A percentile compares a stretch with the other conserved stretches of the same genome.
Conservation (phyloP, 371 early-diverging fungal species). For the Lichtheimia ramosa region DNA sequence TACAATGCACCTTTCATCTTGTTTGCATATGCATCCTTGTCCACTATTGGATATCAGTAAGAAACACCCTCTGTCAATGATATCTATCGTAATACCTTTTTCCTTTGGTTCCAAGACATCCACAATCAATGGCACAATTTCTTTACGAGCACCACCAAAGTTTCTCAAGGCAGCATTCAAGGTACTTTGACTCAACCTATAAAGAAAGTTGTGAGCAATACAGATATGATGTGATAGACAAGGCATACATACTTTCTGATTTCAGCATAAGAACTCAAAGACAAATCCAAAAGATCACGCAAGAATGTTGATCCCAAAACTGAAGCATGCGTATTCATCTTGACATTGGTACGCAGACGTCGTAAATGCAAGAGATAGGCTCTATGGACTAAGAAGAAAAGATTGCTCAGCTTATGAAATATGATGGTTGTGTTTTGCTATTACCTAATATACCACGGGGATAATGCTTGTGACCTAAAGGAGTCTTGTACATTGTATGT, state of each 20-base stretch:
- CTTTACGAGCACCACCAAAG: conserved; percentile 55
- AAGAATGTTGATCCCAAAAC: conserved; percentile 35
- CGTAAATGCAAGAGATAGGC: conserved; percentile 55
- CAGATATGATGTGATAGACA: neutral
- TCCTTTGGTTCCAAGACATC: conserved; percentile 49
- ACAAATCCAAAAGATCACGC: conserved; percentile 61
- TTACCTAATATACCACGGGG: conserved; percentile 51
- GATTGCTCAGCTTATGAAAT: too few relatives aligned
- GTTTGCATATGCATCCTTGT: conserved; percentile 45
- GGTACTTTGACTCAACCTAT: conserved; percentile 59
- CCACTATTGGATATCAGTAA: conserved; percentile 8
- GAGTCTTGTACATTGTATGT: conserved; percentile 50
- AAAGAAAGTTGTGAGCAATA: neutral
- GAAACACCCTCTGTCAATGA: neutral
- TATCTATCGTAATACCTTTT: conserved; percentile 20
- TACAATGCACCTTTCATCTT: conserved; percentile 82
- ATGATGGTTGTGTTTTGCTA: neutral
- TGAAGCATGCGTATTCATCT: conserved; percentile 46
- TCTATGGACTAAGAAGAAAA: conserved; percentile 34
- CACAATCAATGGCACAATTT: conserved; percentile 59
- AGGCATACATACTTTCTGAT: conserved; percentile 58
- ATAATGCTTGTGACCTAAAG: conserved; percentile 46
- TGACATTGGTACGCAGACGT: conserved; percentile 63
- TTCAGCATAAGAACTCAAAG: conserved; percentile 74
- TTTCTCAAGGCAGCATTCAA: conserved; percentile 55